These are phyloP conservation scores for Aspergillus awamori DNA, from an alignment of 2,329 filamentous ascomycete species.

Conservation along the genomic window DNA sequence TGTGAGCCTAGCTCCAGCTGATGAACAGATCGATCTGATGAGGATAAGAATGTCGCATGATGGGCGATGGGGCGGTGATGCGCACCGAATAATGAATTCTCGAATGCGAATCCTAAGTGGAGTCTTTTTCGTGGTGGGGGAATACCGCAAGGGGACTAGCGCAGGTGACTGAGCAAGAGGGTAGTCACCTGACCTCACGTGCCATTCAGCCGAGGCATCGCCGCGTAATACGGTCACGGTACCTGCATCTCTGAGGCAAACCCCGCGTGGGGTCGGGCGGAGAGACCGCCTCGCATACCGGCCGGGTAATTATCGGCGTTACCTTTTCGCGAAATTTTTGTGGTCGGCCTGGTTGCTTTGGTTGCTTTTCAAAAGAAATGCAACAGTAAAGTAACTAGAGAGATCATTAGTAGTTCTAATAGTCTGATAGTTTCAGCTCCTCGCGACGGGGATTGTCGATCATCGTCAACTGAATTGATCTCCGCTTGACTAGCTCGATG, in stretches of 20 bases:
- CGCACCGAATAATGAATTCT: constrained; percentile 13
- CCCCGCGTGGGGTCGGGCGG: constrained; percentile 8
- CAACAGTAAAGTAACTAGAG: too few species aligned
- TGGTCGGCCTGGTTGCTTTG: neutral
- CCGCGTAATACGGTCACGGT: constrained; percentile 10
- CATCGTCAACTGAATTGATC: neutral
- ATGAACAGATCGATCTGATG: constrained; percentile 10
- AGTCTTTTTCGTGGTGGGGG: constrained; percentile 11
- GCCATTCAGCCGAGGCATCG: constrained; percentile 3
- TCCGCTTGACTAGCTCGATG: neutral
- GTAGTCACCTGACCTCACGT: constrained; percentile 17
- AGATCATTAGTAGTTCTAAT: too few species aligned
- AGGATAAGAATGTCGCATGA: neutral
- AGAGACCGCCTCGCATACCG: constrained; percentile 18
- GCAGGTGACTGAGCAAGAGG: neutral
- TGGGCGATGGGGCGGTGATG: neutral
- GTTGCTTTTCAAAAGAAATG: neutral
- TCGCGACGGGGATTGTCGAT: neutral
- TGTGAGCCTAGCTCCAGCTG: neutral
- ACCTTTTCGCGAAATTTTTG: neutral
- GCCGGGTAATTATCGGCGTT: constrained; percentile 24
- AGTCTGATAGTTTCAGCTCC: neutral
- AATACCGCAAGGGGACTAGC: constrained; percentile 11
- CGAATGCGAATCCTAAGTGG: constrained; percentile 9
- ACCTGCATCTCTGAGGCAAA: constrained; percentile 7